Base-by-base conservation (phyloP, 1,284 basidiomycete genomes). In the Exobasidium cylindrosporum region DNA sequence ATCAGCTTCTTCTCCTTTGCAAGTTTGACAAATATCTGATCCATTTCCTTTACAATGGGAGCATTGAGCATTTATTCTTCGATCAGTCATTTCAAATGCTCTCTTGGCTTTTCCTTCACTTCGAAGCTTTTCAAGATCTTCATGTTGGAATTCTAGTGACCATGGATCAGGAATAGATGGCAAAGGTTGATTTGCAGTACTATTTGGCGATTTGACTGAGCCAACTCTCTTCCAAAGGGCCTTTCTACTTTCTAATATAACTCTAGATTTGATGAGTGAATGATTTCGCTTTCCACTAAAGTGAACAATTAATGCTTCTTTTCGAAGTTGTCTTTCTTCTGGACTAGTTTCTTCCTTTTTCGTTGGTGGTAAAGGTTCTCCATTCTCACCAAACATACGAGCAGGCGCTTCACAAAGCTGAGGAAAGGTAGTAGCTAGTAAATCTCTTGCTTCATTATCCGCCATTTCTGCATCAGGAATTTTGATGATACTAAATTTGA, bases 221-320 rank as follows among this genome's bases (percentile, higher is more conserved):
- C 69, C 67, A 23, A 71, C 44, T 30, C 64, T 67, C 58, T 58
- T 67, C 68, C 66, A 70, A 2, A 54, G 53, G 13, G 64, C 64
- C 2, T 53, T 57, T 17, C 72, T 61, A 6, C 61, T 68, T 60
- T 74, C 72, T 62, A 74, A 60, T n/a, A 74, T 61, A 14, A 74
- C 63, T 59, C 68, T 69, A 4, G 72, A 70, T 60, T 74, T 74
- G 68, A 74, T 66, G 29, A 74, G 58, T 44, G 70, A 70, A 31
- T 68, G 63, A 14, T 53, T 63, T 46, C 69, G 60, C 58, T 68
- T 68, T 47, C 63, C 66, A 52, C 63, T 60, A 10, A 68, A 61
- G 53, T 62, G 60, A 32, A 69, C 59, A 2, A 43, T 29, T 11
- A 74, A 61, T 3, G 69, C 66, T 14, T 63, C 45, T 31, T 63